Evolutionary conservation across 2,329 filamentous ascomycete species (phyloP), one percentile per base, ranked within the genome.

Genomic region (Clarireedia paspali): DNA sequence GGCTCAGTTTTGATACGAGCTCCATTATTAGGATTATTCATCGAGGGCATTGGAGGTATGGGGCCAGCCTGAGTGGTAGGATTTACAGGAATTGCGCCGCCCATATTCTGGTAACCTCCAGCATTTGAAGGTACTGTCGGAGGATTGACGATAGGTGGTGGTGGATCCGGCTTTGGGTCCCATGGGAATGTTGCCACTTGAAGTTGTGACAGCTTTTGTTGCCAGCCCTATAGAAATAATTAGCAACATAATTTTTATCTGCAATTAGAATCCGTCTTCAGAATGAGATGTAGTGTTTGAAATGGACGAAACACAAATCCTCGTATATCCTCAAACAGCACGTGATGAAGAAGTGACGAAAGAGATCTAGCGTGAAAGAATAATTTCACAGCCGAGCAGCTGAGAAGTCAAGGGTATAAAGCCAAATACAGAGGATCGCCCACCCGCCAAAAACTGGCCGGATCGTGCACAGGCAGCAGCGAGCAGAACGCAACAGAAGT

Each of bases 101-200:
- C 52, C 48, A 62, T 65, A 39, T 59, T 56, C 47, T 66, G 65
- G 34, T 69, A 69, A 46, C 62, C 60, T 40, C 62, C 62, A 38
- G 59, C 60, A 60, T 69, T 70, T 38, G 67, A 69, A 26, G 68
- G 66, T 12, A 70, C 61, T 6, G 65, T 68, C 14, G 68, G 66
- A 36, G 66, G 64, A 39, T 66, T 65, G 52, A 60, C 40, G 27
- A 71, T 66, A 64, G 77, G 67, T 66, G 76, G 65, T 64, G 74
- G 60, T 70, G 82, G 80, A 52, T 88, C 85, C 50, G 87, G 86
- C 68, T 88, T 85, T 45, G 94, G 92, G 69, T 99, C 94, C 94
- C 94, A 99, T 10, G 94, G 92, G 70, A 97, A 96, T 56, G 82
- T 77, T 58, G 94, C 94, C 59, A 97, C 87, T 63, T 87, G 84